Base-by-base conservation (phyloP, 129 eudicot genomes). In the Centella asiatica region DNA sequence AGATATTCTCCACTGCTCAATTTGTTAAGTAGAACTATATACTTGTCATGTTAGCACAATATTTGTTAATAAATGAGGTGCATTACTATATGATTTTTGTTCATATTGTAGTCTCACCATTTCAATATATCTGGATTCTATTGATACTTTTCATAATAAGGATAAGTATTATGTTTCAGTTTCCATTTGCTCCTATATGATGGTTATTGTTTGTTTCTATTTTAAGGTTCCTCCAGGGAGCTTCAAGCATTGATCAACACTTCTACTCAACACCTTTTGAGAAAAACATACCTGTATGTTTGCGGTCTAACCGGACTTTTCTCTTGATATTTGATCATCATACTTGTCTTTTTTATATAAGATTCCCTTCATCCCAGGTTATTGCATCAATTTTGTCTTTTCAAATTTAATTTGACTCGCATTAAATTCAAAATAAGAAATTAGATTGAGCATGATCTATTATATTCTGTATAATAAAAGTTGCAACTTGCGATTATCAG, bases 161-260 rank as follows among this genome's bases (percentile, higher is more conserved):
- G n/a, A n/a, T 5, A 1, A 65, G 47, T 44, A 14, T 24, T 27
- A 26, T 62, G 29, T 46, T 34, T 29, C 24, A 44, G 19, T 11
- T 7, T 34, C n/a, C n/a, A 59, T 55, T 44, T 23, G 32, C 40
- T 27, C 26, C 36, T 61, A 24, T 24, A 22, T 44, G 23, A 51
- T 33, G 44, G 20, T 3, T 55, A 61, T 44, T 24, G 32, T 9
- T 11, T 59, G 63, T 54, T 25, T 39, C 44, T 27, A 5, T 37
- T 66, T 49, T 80, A 42, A 92, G 99, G 84, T 92, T 92, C 66
- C 78, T 92, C 23, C 67, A 80, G 58, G 99, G 99, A 45, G 99
- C 99, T 76, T 80, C 88, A 63, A 84, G 92, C 72, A 82, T 92
- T 78, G 99, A 92, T 74, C 88, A 87, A 60, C 95, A 92, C 73